A percentile compares a stretch with the other conserved stretches of the same genome.
Conservation (phyloP, 2,329 filamentous ascomycete species). For the Hysterium pulicare region DNA sequence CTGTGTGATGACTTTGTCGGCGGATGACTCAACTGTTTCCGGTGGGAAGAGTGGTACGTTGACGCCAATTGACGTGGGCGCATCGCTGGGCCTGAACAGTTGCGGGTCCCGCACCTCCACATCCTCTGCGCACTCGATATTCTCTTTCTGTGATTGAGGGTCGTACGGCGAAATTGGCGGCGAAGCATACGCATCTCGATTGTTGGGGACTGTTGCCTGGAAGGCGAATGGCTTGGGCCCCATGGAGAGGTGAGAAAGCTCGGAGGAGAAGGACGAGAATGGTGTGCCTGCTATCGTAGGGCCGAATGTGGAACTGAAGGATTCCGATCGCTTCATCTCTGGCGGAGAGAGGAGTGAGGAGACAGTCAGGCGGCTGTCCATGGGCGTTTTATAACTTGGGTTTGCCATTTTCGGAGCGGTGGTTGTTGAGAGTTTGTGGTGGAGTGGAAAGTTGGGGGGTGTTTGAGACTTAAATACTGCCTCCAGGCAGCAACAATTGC, state of each 20-base stretch:
- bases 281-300: slow-evolving; percentile 19
- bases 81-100: slow-evolving; percentile 29
- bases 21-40: slow-evolving; percentile 16
- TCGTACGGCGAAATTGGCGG: slow-evolving; percentile 40
- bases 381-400: slow-evolving; percentile 22
- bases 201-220: slow-evolving; percentile 20
- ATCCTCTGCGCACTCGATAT: slow-evolving; percentile 27
- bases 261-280: slow-evolving; percentile 27
- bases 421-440: slow-evolving; percentile 16
- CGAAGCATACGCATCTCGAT: slow-evolving; percentile 33
- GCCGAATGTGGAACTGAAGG: slow-evolving; percentile 34
- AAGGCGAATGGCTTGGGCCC: slow-evolving; percentile 14
- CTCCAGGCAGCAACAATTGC: slow-evolving; percentile 10
- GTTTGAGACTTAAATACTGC: not conserved
- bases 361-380: slow-evolving; percentile 32
- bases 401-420: slow-evolving; percentile 24
- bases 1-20: slow-evolving; percentile 26
- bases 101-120: slow-evolving; percentile 32
- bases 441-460: slow-evolving; percentile 8
- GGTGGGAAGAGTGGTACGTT: slow-evolving; percentile 35
- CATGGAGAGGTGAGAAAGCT: slow-evolving; percentile 20
- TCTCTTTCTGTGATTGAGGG: slow-evolving; percentile 34
- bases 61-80: slow-evolving; percentile 23
- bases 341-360: slow-evolving; percentile 41
- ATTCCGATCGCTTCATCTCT: slow-evolving; percentile 38